Percentiles rank a stretch among this genome's conserved stretches.
Evolutionary conservation across 2,329 filamentous ascomycete genomes (phyloP).

Genomic region (Epichloe coenophiala): DNA sequence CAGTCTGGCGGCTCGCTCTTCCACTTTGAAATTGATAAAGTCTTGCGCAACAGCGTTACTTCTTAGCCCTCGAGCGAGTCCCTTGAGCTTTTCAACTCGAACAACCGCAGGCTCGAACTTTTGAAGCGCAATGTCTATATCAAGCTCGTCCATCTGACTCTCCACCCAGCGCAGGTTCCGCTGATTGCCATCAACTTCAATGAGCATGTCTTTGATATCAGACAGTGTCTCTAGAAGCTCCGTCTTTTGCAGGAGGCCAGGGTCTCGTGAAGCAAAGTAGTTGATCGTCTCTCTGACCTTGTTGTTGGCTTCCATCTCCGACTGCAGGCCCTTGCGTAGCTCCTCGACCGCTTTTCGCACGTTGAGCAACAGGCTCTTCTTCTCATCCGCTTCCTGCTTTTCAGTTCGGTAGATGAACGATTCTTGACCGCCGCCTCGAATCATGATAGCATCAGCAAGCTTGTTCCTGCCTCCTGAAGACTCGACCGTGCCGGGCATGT

Average conservation of each 20-base stretch:
- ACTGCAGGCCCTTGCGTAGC: slow-evolving; percentile 69
- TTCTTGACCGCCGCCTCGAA: slow-evolving; percentile 72
- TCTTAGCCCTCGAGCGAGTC: slow-evolving; percentile 65
- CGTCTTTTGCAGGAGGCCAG: slow-evolving; percentile 62
- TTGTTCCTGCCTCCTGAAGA: slow-evolving; percentile 42
- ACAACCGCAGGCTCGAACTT: slow-evolving; percentile 73
- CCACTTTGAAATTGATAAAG: slow-evolving; percentile 82
- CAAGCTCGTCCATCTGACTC: slow-evolving; percentile 84
- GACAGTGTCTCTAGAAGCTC: slow-evolving; percentile 69
- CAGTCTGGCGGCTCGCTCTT: slow-evolving; percentile 67
- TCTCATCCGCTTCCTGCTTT: slow-evolving; percentile 65
- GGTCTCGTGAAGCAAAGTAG: slow-evolving; percentile 69
- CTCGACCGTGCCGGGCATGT: slow-evolving; percentile 59
- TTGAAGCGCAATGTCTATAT: slow-evolving; percentile 90
- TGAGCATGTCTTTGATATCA: slow-evolving; percentile 72
- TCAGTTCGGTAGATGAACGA: slow-evolving; percentile 92
- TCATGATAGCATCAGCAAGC: slow-evolving; percentile 76
- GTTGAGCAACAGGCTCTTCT: slow-evolving; percentile 68
- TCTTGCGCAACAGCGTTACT: slow-evolving; percentile 80
- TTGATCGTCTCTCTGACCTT: slow-evolving; percentile 75
- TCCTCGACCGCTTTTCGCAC: slow-evolving; percentile 91
- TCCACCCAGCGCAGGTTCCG: slow-evolving; percentile 95
- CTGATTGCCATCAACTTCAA: slow-evolving; percentile 93
- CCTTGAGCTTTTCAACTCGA: slow-evolving; percentile 73
- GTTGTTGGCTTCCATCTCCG: slow-evolving; percentile 77